Evolutionary conservation across 73 alveolate genomes (phyloP).

Genomic region (Effrenium voratum): DNA sequence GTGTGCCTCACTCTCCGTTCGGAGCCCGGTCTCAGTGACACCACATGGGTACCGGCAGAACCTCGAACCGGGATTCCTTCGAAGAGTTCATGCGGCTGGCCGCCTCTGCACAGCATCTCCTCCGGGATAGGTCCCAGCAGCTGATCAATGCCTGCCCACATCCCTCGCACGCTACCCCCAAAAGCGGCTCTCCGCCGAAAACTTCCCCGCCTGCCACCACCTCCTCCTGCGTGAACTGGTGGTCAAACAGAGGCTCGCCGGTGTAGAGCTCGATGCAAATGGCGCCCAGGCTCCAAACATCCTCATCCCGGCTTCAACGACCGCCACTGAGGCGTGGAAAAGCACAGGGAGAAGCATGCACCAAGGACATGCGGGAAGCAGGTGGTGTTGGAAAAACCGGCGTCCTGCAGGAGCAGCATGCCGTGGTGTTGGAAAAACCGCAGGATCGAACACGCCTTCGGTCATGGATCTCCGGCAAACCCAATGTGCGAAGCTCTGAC

Average conservation of each 20-base stretch:
- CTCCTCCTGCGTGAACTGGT: not conserved
- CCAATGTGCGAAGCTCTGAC: not conserved
- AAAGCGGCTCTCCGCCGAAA: conserved; percentile 38
- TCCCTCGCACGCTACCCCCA: no score
- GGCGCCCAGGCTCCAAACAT: conserved; percentile 71
- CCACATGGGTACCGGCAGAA: no score
- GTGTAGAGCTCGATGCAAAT: conserved; percentile 39
- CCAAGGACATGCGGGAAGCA: no score
- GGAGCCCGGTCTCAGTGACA: no score
- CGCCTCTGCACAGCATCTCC: conserved; percentile 12
- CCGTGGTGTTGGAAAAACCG: not conserved
- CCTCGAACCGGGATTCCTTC: no score
- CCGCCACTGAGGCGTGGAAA: not conserved
- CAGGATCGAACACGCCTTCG: not conserved
- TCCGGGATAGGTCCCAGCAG: not conserved
- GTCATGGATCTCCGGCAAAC: not conserved
- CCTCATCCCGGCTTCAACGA: not conserved
- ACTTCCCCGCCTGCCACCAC: not conserved
- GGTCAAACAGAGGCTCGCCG: not conserved
- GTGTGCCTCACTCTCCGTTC: not conserved
- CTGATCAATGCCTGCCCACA: conserved; percentile 33
- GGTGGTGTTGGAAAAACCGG: no score
- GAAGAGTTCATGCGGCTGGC: no score
- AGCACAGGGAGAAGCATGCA: not conserved
- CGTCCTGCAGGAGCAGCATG: no score